Evolutionary conservation across 192 early-diverging fungal species (phyloP).

Genomic region (Cladochytrium replicatum): DNA sequence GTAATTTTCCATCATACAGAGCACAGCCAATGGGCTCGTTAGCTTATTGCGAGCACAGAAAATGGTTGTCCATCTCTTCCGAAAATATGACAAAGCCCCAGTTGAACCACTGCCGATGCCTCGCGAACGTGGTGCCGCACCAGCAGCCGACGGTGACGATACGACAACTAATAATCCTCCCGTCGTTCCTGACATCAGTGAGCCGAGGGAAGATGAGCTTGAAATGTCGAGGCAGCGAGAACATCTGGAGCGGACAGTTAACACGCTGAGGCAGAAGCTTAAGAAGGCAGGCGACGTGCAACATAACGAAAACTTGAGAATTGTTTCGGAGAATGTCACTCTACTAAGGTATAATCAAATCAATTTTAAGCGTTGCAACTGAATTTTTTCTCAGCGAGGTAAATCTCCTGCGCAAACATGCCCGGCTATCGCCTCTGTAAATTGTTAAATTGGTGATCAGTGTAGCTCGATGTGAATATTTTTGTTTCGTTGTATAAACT

Average conservation of each 20-base stretch:
- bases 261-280: constrained; percentile 25
- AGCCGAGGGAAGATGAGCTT: neutral
- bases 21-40: neutral
- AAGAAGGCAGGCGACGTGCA: constrained; percentile 27
- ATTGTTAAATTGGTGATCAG: too few relatives aligned
- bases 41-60: constrained; percentile 5
- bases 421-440: too few relatives aligned
- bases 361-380: constrained; percentile 31
- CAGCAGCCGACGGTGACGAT: neutral
- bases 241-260: constrained; percentile 36
- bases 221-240: constrained; percentile 23
- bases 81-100: constrained; percentile 14
- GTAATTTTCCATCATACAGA: constrained; percentile 6
- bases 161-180: neutral
- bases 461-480: too few relatives aligned
- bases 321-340: constrained; percentile 35
- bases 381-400: constrained; percentile 13
- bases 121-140: constrained; percentile 7
- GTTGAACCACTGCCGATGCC: constrained; percentile 1
- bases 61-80: constrained; percentile 10
- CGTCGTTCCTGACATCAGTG: constrained; percentile 13
- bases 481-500: too few relatives aligned
- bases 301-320: constrained; percentile 26
- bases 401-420: constrained; percentile 16
- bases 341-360: constrained; percentile 35